Conservation (phyloP, 805 yeast species). For the Monosporozyma aerobia region DNA sequence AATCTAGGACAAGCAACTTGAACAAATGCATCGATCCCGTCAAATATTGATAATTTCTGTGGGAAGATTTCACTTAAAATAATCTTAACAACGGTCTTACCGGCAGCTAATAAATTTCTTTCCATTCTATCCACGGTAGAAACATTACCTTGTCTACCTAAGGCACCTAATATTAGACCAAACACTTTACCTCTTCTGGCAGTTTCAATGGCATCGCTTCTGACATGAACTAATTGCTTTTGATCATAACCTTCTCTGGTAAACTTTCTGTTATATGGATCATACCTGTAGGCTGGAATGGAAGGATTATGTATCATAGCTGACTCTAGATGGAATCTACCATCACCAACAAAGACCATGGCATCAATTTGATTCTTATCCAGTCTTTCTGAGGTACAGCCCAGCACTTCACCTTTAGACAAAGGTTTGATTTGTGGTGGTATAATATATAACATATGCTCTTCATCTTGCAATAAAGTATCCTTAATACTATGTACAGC, state of each 20-base stretch:
- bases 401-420: constrained; percentile 91
- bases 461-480: constrained; percentile 42
- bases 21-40: constrained; percentile 87
- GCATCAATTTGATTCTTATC: constrained; percentile 58
- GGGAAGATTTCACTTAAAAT: constrained; percentile 91
- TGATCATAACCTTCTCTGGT: constrained; percentile 86
- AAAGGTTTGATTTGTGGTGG: constrained; percentile 91
- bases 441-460: constrained; percentile 45
- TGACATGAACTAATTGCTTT: constrained; percentile 61
- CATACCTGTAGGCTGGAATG: constrained; percentile 86
- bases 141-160: constrained; percentile 92
- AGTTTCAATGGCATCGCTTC: constrained; percentile 61
- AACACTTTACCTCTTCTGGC: constrained; percentile 56
- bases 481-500: constrained; percentile 72
- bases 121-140: constrained; percentile 65
- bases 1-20: constrained; percentile 97
- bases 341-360: constrained; percentile 91
- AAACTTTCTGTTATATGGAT: constrained; percentile 87
- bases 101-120: constrained; percentile 39
- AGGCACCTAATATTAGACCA: constrained; percentile 83
- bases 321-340: constrained; percentile 88
- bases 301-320: constrained; percentile 97
- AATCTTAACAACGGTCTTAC: constrained; percentile 67
- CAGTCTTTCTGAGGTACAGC: constrained; percentile 86
- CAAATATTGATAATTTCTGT: constrained; percentile 81